Conservation (phyloP, 164 flowering plant genomes). For the Chimonanthus salicifolius region DNA sequence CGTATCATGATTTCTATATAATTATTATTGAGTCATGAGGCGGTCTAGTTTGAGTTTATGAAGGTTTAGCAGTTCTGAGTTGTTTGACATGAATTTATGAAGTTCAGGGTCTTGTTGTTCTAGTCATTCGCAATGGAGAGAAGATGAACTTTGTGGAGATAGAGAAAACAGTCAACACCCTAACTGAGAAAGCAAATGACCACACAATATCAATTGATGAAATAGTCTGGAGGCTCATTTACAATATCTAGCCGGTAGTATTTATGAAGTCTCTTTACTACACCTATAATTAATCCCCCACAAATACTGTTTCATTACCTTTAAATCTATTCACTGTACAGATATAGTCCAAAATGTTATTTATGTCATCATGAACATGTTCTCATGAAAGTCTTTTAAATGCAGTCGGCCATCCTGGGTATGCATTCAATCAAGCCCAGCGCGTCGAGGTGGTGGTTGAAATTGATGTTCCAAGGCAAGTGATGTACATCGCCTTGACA, state of each 20-base stretch:
- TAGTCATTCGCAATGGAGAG: conserved; percentile 77
- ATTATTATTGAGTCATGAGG: too few species aligned
- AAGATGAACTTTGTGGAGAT: conserved; percentile 92
- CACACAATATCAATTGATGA: conserved; percentile 94
- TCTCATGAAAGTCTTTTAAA: neutral
- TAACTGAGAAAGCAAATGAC: conserved; percentile 84
- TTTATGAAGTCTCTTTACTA: conserved; percentile 92
- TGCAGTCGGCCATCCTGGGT: conserved; percentile 90
- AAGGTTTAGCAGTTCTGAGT: neutral
- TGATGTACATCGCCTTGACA: too few species aligned
- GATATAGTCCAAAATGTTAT: neutral
- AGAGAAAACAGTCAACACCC: conserved; percentile 72
- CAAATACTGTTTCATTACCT: conserved; percentile 42
- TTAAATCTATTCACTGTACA: neutral
- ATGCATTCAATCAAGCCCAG: conserved; percentile 94
- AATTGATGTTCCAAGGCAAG: conserved; percentile 71
- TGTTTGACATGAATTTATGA: neutral
- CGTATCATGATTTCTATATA: too few species aligned
- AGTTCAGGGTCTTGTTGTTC: conserved; percentile 92
- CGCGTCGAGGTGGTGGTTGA: conserved; percentile 93
- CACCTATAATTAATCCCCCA: conserved; percentile 98
- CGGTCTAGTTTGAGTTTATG: neutral
- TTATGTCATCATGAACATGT: neutral
- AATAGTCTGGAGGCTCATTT: conserved; percentile 97
- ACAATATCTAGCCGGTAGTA: conserved; percentile 96